A percentile compares a stretch with the other conserved stretches of the same genome.
Conservation (phyloP, 2,329 filamentous ascomycete species). For the Knufia petricola region DNA sequence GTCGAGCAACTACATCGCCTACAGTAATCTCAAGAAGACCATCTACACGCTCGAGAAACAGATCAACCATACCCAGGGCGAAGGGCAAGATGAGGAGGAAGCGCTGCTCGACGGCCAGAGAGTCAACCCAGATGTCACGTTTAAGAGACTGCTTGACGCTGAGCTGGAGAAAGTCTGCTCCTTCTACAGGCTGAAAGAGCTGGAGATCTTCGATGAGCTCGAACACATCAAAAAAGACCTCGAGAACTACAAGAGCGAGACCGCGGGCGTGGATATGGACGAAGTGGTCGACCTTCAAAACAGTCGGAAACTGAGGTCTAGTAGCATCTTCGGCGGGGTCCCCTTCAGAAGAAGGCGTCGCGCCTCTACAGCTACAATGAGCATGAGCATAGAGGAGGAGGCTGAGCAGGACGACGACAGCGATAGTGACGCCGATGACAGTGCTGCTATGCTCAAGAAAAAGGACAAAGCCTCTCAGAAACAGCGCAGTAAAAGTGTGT, state of each 20-base stretch:
- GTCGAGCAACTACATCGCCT: constrained; percentile 96
- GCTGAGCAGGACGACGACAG: constrained; percentile 45
- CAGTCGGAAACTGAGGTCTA: constrained; percentile 32
- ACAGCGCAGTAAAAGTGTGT: constrained; percentile 26
- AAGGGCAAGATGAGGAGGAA: constrained; percentile 65
- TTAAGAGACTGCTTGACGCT: constrained; percentile 69
- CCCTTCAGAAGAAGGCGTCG: constrained; percentile 38
- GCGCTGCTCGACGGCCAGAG: constrained; percentile 61
- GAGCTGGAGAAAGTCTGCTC: constrained; percentile 90
- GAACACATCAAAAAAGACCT: constrained; percentile 67
- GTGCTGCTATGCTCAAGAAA: constrained; percentile 23
- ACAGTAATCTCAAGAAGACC: constrained; percentile 97
- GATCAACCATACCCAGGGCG: constrained; percentile 49
- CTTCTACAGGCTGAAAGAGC: constrained; percentile 84
- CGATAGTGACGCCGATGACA: constrained; percentile 27
- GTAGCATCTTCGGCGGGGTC: constrained; percentile 46
- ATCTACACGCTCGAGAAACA: constrained; percentile 94
- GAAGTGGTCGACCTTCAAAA: constrained; percentile 34
- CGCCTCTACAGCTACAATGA: constrained; percentile 34
- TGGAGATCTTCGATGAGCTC: constrained; percentile 74
- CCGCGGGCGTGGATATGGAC: constrained; percentile 35
- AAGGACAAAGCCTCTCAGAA: constrained; percentile 22
- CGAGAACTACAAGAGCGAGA: constrained; percentile 54
- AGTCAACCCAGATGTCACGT: constrained; percentile 68
- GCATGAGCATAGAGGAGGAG: constrained; percentile 48